phyloP scores from a whole-genome alignment of 441 rosid species.

The Erodium moschatum region DNA sequence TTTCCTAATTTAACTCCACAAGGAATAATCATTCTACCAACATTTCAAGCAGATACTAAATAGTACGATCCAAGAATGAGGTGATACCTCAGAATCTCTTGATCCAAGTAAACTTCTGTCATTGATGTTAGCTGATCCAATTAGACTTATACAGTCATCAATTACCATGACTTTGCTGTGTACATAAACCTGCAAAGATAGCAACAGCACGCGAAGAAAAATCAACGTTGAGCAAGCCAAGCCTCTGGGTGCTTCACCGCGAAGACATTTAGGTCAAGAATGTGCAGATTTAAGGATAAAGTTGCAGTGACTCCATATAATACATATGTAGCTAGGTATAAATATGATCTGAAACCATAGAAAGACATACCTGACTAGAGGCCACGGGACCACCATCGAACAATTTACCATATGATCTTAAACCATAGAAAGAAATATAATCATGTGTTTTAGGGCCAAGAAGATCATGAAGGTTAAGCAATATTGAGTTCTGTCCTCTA shows the following conservation, averaged over 20 bases:
- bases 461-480: slow-evolving; percentile 61
- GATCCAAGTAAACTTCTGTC: slow-evolving; percentile 98
- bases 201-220: background rate
- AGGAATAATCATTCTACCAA: too few species aligned
- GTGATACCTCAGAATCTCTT: slow-evolving; percentile 77
- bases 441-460: slow-evolving; percentile 71
- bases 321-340: too few species aligned
- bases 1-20: too few species aligned
- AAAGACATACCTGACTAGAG: slow-evolving; percentile 66
- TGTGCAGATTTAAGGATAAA: too few species aligned
- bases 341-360: too few species aligned
- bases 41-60: too few species aligned
- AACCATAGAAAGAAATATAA: slow-evolving; percentile 92
- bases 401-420: slow-evolving; percentile 75
- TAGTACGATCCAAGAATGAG: too few species aligned
- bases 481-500: slow-evolving; percentile 80
- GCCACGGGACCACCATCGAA: slow-evolving; percentile 81
- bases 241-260: too few species aligned
- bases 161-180: slow-evolving; percentile 93
- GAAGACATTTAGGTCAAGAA: too few species aligned
- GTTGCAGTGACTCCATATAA: background rate
- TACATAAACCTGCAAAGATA: slow-evolving; percentile 63
- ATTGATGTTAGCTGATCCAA: slow-evolving; percentile 95
- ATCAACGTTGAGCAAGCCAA: background rate
- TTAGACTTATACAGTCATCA: slow-evolving; percentile 61